phyloP scores from a whole-genome alignment of 768 basidiomycete genomes.

The Chalciporus sphaerocephalus region DNA sequence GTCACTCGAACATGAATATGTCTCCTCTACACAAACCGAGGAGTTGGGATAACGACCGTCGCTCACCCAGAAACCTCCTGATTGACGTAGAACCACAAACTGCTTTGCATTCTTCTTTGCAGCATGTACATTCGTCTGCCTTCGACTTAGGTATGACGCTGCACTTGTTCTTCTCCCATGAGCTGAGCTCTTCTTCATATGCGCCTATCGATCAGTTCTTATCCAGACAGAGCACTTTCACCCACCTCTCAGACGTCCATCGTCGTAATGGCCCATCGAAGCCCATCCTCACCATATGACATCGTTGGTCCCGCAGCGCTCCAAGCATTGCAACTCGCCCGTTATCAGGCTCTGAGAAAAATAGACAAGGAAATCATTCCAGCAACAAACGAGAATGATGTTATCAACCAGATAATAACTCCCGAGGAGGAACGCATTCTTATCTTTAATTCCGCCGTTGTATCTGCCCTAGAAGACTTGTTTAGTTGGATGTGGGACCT shows the following conservation, averaged over 20 bases:
- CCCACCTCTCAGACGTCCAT: not conserved
- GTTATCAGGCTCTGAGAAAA: conserved; percentile 5
- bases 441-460: conserved; percentile 5
- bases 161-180: too few species aligned
- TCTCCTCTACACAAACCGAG: too few species aligned
- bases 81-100: too few species aligned
- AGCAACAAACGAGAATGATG: conserved; percentile 7
- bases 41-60: too few species aligned
- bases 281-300: not conserved
- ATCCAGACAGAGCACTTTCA: too few species aligned
- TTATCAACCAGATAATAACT: conserved; percentile 11
- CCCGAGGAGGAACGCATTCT: conserved; percentile 15
- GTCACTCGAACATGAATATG: too few species aligned
- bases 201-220: not conserved
- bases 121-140: too few species aligned
- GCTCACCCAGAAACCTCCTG: too few species aligned
- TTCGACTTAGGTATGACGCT: too few species aligned
- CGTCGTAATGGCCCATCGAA: not conserved
- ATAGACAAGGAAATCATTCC: not conserved
- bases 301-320: conserved; percentile 8
- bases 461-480: conserved; percentile 14
- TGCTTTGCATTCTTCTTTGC: too few species aligned
- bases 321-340: conserved; percentile 10
- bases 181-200: too few species aligned
- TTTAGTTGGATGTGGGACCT: conserved; percentile 13